A percentile compares a stretch with the other conserved stretches of the same genome.
These are phyloP conservation scores for Trichophyton simii DNA, from an alignment of 2,329 filamentous ascomycete genomes.

Conservation along the genomic window DNA sequence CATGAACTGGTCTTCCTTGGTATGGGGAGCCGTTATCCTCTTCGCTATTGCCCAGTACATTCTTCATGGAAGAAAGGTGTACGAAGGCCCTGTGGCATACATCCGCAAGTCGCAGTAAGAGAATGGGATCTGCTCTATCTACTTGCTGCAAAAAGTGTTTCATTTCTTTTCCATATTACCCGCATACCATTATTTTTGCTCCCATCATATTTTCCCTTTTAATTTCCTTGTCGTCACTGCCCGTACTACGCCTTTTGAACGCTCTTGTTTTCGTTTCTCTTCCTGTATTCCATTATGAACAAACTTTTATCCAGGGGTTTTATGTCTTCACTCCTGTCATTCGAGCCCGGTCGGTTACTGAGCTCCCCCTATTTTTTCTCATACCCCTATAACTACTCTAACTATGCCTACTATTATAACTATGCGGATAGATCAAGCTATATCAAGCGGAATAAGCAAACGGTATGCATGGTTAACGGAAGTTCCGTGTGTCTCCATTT, in stretches of 20 bases:
- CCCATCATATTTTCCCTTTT: neutral
- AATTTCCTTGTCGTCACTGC: neutral
- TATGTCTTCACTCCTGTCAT: neutral
- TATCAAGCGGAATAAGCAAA: neutral
- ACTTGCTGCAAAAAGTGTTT: neutral
- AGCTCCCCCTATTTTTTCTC: neutral
- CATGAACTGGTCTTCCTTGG: slow-evolving; percentile 29
- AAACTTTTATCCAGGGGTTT: neutral
- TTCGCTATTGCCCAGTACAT: slow-evolving; percentile 14
- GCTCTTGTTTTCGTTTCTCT: neutral
- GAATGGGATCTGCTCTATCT: neutral
- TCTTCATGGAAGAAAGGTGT: slow-evolving; percentile 12
- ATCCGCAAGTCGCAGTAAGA: slow-evolving; percentile 8
- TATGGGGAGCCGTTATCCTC: slow-evolving; percentile 18
- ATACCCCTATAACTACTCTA: neutral
- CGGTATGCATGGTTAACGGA: neutral
- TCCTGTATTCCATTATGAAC: neutral
- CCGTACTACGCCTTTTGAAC: neutral
- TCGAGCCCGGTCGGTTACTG: neutral
- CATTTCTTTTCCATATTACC: neutral
- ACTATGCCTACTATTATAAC: neutral
- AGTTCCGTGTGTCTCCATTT: neutral
- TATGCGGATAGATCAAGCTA: neutral
- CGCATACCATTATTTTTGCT: too few relatives aligned
- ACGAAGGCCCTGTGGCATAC: slow-evolving; percentile 12